Evolutionary conservation across 345 rosid genomes (phyloP).

Genomic region (Salix koriyanagi): DNA sequence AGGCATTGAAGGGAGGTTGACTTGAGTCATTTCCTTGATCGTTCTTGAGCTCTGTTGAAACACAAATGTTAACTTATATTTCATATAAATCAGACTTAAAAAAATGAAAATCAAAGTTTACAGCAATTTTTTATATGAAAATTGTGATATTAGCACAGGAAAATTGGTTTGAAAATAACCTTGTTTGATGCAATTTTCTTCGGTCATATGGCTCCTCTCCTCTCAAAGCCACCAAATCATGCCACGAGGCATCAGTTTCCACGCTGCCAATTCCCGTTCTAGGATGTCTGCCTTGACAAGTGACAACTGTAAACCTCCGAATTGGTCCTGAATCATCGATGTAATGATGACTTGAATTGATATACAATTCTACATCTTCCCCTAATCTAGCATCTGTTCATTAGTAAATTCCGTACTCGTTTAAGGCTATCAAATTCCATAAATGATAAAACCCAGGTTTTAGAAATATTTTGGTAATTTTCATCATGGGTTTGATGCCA

Average conservation of each 20-base stretch:
- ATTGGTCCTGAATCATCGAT: not conserved
- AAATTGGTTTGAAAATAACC: no score
- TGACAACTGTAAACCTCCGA: not conserved
- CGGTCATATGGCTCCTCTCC: no score
- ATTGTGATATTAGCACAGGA: no score
- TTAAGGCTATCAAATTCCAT: not conserved
- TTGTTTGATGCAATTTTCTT: no score
- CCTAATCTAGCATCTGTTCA: not conserved
- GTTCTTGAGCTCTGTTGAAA: no score
- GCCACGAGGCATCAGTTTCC: not conserved
- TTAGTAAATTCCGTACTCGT: not conserved
- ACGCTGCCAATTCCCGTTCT: not conserved
- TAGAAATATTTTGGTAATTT: not conserved
- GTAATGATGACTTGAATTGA: not conserved
- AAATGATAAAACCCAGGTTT: not conserved
- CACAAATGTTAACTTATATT: no score
- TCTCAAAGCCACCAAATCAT: not conserved
- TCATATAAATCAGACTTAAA: no score
- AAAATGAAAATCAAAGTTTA: no score
- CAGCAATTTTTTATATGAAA: no score
- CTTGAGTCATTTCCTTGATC: no score
- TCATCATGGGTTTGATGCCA: conserved; percentile 18
- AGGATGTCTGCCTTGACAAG: not conserved
- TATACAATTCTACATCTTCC: not conserved
- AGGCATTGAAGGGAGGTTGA: no score